Base-by-base conservation (phyloP, 129 eudicot genomes). In the Chrysanthemum lavandulifolium region DNA sequence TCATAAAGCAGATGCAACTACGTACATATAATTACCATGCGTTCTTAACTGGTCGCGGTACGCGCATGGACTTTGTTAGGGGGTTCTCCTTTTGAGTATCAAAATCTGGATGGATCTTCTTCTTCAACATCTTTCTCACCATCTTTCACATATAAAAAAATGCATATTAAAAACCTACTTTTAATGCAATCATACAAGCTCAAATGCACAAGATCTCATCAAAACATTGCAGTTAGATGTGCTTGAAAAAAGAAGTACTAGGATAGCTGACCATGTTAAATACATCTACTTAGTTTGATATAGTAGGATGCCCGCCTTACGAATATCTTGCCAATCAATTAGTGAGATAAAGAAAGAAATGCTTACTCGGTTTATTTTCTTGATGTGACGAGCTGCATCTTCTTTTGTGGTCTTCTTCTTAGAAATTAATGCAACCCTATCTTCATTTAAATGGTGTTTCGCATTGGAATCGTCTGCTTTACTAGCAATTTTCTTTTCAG, bases 21-120 rank as follows among this genome's bases (percentile, higher is more conserved):
- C 49, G 12, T 73, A 11, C 67, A 6, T 40, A 40, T 40, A 40
- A 49, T 14, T 76, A 58, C 68, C 59, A 48, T 33, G 49, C 45
- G 40, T 29, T 71, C 72, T 63, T 45, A 70, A 78, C 67, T 2
- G 73, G 72, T 76, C 43, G 61, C 13, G 40, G 67, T 56, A 72
- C 5, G 62, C 56, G 73, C 52, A 55, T 47, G 36, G 55, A 71
- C 68, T 78, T 78, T 59, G 2, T 49, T 52, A 58, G 23, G 13
- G 58, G 61, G 50, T 27, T 67, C 51, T 52, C 71, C 73, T 80
- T 70, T 65, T 81, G 82, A 33, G 76, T 75, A 52, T 70, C 86
- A 31, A 73, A 31, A 6, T 87, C 95, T 12, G 97, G 97, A 73
- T 91, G 95, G 64, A 91, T 78, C 83, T 91, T 91, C 76, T 77